Conservation (phyloP, 768 basidiomycete genomes). For the Calocybe indica region DNA sequence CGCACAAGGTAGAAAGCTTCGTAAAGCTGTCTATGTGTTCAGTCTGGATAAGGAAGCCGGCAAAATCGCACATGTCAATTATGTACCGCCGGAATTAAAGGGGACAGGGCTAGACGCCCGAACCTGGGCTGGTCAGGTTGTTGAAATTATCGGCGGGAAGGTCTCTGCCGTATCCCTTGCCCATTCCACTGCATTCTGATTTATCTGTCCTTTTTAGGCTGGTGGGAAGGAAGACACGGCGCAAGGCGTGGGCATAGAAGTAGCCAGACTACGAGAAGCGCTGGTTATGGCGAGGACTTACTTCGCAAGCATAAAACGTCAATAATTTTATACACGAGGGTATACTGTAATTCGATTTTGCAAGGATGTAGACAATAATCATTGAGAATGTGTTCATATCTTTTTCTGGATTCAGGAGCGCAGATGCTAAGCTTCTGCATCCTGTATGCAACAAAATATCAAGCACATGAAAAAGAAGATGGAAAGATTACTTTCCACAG, state of each 20-base stretch:
- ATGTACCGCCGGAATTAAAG: slow-evolving; percentile 54
- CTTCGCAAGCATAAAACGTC: slow-evolving; percentile 9
- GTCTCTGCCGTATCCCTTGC: slow-evolving; percentile 29
- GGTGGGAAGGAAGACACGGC: slow-evolving; percentile 93
- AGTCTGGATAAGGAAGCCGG: slow-evolving; percentile 61
- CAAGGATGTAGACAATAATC: too few relatives aligned
- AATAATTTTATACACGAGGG: too few relatives aligned
- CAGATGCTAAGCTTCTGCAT: background rate
- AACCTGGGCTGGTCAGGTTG: slow-evolving; percentile 78
- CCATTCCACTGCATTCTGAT: background rate
- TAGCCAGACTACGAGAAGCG: slow-evolving; percentile 61
- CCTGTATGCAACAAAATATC: background rate
- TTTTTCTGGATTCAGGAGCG: too few relatives aligned
- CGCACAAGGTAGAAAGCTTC: slow-evolving; percentile 71
- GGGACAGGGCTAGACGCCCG: slow-evolving; percentile 74
- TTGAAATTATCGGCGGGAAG: slow-evolving; percentile 85
- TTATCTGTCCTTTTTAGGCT: slow-evolving; percentile 41
- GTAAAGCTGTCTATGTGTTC: slow-evolving; percentile 86
- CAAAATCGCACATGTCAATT: slow-evolving; percentile 88
- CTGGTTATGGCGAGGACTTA: slow-evolving; percentile 48
- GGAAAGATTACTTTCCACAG: slow-evolving; percentile 1
- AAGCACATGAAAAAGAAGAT: background rate
- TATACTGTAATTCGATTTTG: too few relatives aligned
- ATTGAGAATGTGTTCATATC: too few relatives aligned
- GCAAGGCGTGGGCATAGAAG: slow-evolving; percentile 79